Evolutionary conservation across 2,329 filamentous ascomycete species (phyloP), one percentile per base, ranked within the genome.

Genomic region (Rutstroemia sp.): DNA sequence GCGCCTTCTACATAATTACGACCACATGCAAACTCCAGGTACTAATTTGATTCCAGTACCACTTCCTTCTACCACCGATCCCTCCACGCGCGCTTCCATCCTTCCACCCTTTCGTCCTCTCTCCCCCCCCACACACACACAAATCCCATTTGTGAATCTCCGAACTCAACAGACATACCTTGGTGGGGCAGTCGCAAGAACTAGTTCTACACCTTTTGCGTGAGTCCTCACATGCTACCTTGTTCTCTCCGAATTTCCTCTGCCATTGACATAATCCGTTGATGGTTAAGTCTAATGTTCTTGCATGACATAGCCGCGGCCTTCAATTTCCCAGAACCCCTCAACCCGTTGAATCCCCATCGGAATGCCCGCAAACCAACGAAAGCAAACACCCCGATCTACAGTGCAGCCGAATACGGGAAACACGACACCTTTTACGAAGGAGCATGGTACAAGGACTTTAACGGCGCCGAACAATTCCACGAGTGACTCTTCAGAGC

Each of bases 391-490:
- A 64, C 65, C 71, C 56, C 75, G 75, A 66, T 69, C 73, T 61
- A 76, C 80, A 65, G 70, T 76, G 62, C 81, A 80, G 58, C 77
- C 81, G 52, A 75, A 74, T 30, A 73, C 73, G 50, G 79, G 77
- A 68, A 51, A 51, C 16, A 81, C 78, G 17, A 77, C 82, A 27
- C 85, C 83, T 66, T 84, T 85, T 68, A 82, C 78, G 59, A 86
- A 84, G 67, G 85, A 85, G 69, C 82, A 87, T 73, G 83, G 83
- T 58, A 84, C 82, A 59, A 86, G 86, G 73, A 83, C 83, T 70
- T 85, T 86, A 68, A 84, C 80, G 45, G 78, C 85, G 14, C 81
- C 82, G 30, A 84, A 85, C 69, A 72, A 72, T 53, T 73, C 73
- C 38, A 60, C 54, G 30, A 71, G 77, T 61, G 78, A 82, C 56